Percentiles rank a stretch among this genome's conserved stretches.
These are phyloP conservation scores for Saitoella complicata DNA, from an alignment of 805 yeast species.

Conservation along the genomic window DNA sequence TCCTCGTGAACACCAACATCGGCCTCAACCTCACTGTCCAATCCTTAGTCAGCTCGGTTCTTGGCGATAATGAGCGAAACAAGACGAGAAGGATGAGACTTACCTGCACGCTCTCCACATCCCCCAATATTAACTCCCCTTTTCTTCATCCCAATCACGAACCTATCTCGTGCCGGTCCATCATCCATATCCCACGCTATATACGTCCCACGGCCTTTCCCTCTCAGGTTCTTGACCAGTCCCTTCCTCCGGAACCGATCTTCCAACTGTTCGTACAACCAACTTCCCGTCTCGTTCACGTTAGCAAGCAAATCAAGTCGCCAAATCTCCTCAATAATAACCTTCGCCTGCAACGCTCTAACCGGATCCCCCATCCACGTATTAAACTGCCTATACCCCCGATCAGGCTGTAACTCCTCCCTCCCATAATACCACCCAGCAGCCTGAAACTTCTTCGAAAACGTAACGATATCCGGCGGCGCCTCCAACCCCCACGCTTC, in stretches of 20 bases:
- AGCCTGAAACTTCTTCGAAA: slow-evolving; percentile 77
- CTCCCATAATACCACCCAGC: slow-evolving; percentile 76
- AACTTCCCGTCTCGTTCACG: slow-evolving; percentile 48
- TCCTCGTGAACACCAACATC: slow-evolving; percentile 1
- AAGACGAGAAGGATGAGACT: no score
- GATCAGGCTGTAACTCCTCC: slow-evolving; percentile 54
- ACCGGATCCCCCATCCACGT: slow-evolving; percentile 93
- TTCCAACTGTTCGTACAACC: slow-evolving; percentile 42
- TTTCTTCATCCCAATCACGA: slow-evolving; percentile 41
- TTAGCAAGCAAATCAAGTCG: slow-evolving; percentile 42
- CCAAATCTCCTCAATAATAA: slow-evolving; percentile 49
- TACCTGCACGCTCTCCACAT: slow-evolving; percentile 38
- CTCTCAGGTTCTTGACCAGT: slow-evolving; percentile 41
- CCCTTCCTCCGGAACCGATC: slow-evolving; percentile 36
- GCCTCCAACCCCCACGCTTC: slow-evolving; percentile 64
- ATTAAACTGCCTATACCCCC: slow-evolving; percentile 80
- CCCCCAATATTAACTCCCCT: slow-evolving; percentile 72
- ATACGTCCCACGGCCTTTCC: slow-evolving; percentile 59
- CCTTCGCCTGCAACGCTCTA: slow-evolving; percentile 56
- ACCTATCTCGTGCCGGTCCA: slow-evolving; percentile 40
- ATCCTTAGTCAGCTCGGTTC: no score
- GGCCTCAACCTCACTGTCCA: background rate
- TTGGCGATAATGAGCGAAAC: no score
- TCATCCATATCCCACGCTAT: slow-evolving; percentile 62
- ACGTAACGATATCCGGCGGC: slow-evolving; percentile 72